Base-by-base conservation (phyloP, 2,329 filamentous ascomycete species). In the Penicillium polonicum region DNA sequence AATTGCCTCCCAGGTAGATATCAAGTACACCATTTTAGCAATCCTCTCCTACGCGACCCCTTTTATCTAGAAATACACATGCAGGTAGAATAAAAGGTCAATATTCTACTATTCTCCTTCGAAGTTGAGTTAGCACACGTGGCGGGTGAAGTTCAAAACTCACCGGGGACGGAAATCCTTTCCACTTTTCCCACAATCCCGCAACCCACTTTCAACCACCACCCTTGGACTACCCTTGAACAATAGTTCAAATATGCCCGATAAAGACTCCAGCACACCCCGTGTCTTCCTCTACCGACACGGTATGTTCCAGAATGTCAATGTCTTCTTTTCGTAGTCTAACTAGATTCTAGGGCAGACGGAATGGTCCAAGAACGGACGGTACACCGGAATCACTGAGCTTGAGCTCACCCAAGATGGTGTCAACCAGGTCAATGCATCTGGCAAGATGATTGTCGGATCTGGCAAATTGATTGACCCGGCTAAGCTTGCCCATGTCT, bases 391-490 rank as follows among this genome's bases (percentile, higher is more conserved):
- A 52, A 71, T 61, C 29, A 79, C 74, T 5, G 79, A 82, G 44
- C 66, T 80, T 43, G 69, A 73, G 3, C 74, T 82, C 23, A 79
- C 77, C 1, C 57, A 65, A 7, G 59, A 68, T 31, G 80, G 80
- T 60, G 60, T 70, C 51, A 64, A 73, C 52, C 81, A 83, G 67
- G 79, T 84, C 57, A 66, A 63, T 12, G 71, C 70, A 12, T 79
- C 80, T 5, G 77, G 75, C 21, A 68, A 70, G 48, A 72, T 74
- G 15, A 75, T 84, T 13, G 80, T 85, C 33, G 83, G 83, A 1
- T 19, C 70, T 1, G 78, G 76, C 27, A 82, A 79, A 63, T 69
- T 85, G 36, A 77, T 85, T 58, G 80, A 85, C 65, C 80, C 82
- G 0, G 55, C 68, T 19, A 77, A 75, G 36, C 61, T 85, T 10